Percentiles rank a stretch among this genome's conserved stretches.
Evolutionary conservation across 2,329 filamentous ascomycete species (phyloP).

Genomic region (Magnaporthales sp.): DNA sequence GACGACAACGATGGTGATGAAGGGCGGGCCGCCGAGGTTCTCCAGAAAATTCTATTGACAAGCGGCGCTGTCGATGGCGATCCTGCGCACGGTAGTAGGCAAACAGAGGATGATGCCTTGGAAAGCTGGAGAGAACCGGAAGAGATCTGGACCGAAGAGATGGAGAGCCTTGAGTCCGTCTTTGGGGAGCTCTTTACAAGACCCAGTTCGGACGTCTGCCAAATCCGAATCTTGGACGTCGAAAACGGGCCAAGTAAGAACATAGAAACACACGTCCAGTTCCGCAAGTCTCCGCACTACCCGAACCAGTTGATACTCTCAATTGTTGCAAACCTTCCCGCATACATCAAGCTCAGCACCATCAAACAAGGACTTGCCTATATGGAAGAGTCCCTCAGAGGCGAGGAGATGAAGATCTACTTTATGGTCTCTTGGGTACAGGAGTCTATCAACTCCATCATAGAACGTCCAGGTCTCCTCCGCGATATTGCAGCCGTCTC

Average conservation of each 20-base stretch:
- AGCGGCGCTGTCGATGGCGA: constrained; percentile 25
- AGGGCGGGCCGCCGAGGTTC: constrained; percentile 63
- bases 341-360: constrained; percentile 88
- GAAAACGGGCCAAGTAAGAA: constrained; percentile 38
- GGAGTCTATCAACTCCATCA: constrained; percentile 70
- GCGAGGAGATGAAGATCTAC: constrained; percentile 84
- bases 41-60: constrained; percentile 62
- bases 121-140: constrained; percentile 38
- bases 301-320: constrained; percentile 63
- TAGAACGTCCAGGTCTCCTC: constrained; percentile 75
- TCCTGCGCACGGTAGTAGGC: not conserved
- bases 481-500: constrained; percentile 76
- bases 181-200: constrained; percentile 66
- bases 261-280: constrained; percentile 51
- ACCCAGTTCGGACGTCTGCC: constrained; percentile 55
- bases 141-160: constrained; percentile 77
- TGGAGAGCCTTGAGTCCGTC: constrained; percentile 75
- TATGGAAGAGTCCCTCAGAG: constrained; percentile 60
- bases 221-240: constrained; percentile 55
- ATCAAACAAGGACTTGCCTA: constrained; percentile 68
- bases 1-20: constrained; percentile 66
- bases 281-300: constrained; percentile 66
- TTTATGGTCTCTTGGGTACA: constrained; percentile 89
- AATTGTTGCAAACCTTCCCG: constrained; percentile 61
- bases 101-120: constrained; percentile 9